Evolutionary conservation across 2,329 filamentous ascomycete genomes (phyloP), one percentile per base, ranked within the genome.

Genomic region (Trichophyton mentagrophytes): DNA sequence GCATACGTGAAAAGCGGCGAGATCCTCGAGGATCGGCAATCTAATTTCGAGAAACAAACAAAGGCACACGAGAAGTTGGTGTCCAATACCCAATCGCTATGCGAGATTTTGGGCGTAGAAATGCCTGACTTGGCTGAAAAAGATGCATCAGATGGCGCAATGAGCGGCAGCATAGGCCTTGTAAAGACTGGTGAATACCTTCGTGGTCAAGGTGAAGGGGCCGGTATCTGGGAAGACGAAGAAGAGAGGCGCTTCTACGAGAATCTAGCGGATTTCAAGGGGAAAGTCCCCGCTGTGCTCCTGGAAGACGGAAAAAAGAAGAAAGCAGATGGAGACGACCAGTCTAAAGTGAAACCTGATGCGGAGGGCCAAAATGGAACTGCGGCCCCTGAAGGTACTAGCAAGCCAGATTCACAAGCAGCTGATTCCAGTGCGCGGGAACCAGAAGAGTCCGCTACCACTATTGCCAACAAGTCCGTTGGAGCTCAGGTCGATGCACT

Each of bases 1-100:
- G 93, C 92, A 4, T 99, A 99, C 68, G 92, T 99, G 68, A 96
- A 96, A 70, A 97, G 93, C 42, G 93, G 93, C 1, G 93, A 99
- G 71, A 92, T 99, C 3, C 97, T 99, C 65, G 93, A 99, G 71
- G 93, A 99, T 69, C 87, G 93, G 58, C 93, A 99, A 71, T 84
- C 90, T 60, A 97, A 91, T 70, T 96, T 95, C 66, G 95, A 99
- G 72, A 96, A 91, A 73, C 88, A 93, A 67, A 80, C 91, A 61
- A 99, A 97, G 73, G 82, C 87, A 0, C 90, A 97, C 70, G 93
- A 99, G 71, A 90, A 91, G 65, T 81, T 99, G 2, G 80, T 96
- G 27, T 79, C 89, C 22, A 97, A 95, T 72, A 90, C 92, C 0
- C 95, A 99, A 70, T 83, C 91, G 17, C 80, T 99, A 62, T 91